Evolutionary conservation across 441 rosid genomes (phyloP).

Genomic region (Cnidoscolus chayamansa): DNA sequence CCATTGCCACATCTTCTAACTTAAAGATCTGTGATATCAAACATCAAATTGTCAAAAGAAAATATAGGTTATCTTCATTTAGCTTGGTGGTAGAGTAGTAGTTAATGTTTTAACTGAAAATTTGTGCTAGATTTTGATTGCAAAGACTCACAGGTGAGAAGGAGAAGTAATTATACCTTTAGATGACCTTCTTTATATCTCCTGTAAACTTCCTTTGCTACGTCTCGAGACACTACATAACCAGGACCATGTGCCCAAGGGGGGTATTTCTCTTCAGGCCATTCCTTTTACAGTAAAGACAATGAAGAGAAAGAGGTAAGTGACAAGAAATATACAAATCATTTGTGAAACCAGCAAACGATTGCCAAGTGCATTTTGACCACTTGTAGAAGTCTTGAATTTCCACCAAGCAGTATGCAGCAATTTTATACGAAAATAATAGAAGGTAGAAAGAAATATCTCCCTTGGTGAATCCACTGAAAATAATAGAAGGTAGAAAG

Average conservation of each 20-base stretch:
- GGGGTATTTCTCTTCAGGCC: conserved; percentile 75
- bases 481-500: no score
- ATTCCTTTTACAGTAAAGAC: conserved; percentile 50
- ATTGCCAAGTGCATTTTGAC: not conserved
- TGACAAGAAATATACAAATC: not conserved
- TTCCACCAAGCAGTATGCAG: no score
- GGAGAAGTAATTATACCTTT: conserved; percentile 51
- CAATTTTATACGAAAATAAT: no score
- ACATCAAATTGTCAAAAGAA: not conserved
- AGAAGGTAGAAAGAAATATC: no score
- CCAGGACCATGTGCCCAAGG: conserved; percentile 99
- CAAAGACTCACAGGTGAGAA: not conserved
- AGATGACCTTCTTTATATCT: conserved; percentile 51
- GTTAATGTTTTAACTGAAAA: not conserved
- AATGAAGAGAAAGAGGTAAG: not conserved
- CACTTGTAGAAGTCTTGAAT: not conserved
- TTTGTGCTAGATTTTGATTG: not conserved
- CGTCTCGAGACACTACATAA: conserved; percentile 13
- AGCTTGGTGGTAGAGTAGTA: not conserved
- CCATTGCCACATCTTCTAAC: conserved; percentile 98
- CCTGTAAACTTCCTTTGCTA: conserved; percentile 24
- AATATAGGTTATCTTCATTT: not conserved
- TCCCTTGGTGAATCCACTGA: no score
- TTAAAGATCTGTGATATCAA: conserved; percentile 68
- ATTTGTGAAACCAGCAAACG: not conserved